Base-by-base conservation (phyloP, 352 stramenopile genomes). In the Globisporangium cederbergense region DNA sequence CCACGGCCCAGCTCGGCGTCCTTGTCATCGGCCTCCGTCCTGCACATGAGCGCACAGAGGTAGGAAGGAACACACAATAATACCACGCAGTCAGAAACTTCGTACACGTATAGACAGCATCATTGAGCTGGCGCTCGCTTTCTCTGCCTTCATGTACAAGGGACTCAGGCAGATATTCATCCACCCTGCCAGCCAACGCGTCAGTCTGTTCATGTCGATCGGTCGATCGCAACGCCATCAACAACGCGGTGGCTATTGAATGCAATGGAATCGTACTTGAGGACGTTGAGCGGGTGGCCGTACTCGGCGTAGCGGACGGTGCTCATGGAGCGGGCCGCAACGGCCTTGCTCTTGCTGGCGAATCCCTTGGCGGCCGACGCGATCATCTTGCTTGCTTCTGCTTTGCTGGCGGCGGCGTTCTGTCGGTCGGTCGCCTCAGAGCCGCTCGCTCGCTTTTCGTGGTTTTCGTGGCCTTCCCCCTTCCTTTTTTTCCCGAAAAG, bases 271-370 rank as follows among this genome's bases (percentile, higher is more conserved):
- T n/a, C 73, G 60, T 61, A 89, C 80, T 76, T 77, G 60, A 92
- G 79, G 58, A 92, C 81, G 56, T 71, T 66, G 38, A 89, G 70
- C 40, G 83, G 83, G 67, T 90, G 77, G 56, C 83, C 83, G 68
- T 88, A 88, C 68, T 90, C 81, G 50, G 80, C 61, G 64, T 92
- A 92, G 71, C 81, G 79, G 51, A 92, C 62, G 43, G 83, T 90
- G 74, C 78, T 86, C 81, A 92, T 90, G 59, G 80, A 76, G 74
- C 79, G 81, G 65, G 60, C 74, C 58, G 56, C 53, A 52, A 57
- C 50, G 40, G 28, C 32, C 64, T 65, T 68, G 75, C 56, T 71
- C 62, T 81, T 67, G 52, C 75, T 68, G 40, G 67, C 55, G 57
- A 83, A 64, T 66, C 77, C 68, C 76, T 90, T 90, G 67, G 73